Evolutionary conservation across 2,329 filamentous ascomycete species (phyloP).

Genomic region (Xylaria sp.): DNA sequence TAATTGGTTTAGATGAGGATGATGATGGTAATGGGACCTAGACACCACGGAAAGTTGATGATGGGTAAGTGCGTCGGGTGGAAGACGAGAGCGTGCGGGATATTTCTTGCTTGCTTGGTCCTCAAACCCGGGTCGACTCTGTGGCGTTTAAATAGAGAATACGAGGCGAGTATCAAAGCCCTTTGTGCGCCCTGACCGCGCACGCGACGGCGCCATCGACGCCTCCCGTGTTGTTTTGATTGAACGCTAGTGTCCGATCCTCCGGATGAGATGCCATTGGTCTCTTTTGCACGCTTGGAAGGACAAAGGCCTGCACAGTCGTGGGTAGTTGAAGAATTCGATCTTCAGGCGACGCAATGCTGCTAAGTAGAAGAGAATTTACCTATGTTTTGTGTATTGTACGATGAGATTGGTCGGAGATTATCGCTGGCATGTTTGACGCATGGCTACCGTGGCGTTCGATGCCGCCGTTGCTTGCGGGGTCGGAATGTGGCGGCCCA

Average conservation of each 20-base stretch:
- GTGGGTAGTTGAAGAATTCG: no score
- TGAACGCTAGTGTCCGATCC: neutral
- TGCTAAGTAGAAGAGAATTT: no score
- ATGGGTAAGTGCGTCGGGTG: neutral
- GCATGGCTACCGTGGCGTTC: no score
- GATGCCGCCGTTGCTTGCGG: no score
- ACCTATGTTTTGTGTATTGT: neutral
- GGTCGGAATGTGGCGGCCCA: neutral
- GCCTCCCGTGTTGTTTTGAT: neutral
- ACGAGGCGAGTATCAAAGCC: neutral
- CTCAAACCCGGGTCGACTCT: no score
- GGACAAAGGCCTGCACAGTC: no score
- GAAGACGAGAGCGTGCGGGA: neutral
- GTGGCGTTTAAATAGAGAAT: no score
- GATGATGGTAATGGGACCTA: neutral
- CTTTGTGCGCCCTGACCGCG: neutral
- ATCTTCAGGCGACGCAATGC: no score
- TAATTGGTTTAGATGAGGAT: neutral
- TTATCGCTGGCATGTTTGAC: neutral
- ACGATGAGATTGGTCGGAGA: no score
- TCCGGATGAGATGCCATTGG: no score
- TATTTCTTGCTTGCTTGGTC: no score
- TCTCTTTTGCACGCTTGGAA: neutral
- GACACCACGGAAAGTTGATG: neutral
- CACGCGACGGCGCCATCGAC: neutral